phyloP scores from a whole-genome alignment of 768 basidiomycete genomes.

The Pisolithus albus region DNA sequence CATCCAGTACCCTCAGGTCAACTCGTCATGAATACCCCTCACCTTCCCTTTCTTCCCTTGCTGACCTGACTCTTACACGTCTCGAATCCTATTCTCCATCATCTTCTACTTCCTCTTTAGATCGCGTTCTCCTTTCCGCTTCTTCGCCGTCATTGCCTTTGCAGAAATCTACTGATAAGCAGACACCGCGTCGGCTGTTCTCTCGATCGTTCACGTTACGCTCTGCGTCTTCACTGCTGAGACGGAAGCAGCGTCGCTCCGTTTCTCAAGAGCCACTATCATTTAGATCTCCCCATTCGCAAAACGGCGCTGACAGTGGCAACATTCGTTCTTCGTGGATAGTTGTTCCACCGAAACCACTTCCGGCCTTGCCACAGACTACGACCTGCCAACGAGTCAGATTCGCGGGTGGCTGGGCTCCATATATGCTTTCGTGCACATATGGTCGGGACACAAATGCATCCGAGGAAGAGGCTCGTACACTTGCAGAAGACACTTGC shows the following conservation, averaged over 20 bases:
- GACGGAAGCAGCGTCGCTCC: constrained; percentile 10
- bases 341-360: constrained; percentile 10
- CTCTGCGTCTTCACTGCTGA: constrained; percentile 20
- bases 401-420: constrained; percentile 16
- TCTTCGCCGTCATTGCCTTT: background rate
- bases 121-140: constrained; percentile 13
- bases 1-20: background rate
- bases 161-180: constrained; percentile 2
- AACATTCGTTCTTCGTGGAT: constrained; percentile 7
- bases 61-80: constrained; percentile 1
- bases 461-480: constrained; percentile 18
- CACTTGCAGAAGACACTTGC: constrained; percentile 32
- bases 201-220: constrained; percentile 11
- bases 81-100: constrained; percentile 3
- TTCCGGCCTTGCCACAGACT: constrained; percentile 11
- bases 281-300: background rate
- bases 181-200: constrained; percentile 9
- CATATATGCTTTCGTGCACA: constrained; percentile 17
- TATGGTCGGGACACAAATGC: constrained; percentile 1
- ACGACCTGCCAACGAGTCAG: background rate
- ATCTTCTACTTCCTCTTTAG: constrained; percentile 21
- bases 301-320: background rate
- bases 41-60: constrained; percentile 1
- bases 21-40: background rate
- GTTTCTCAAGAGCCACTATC: background rate